These are phyloP conservation scores for Fusarium incarnatum DNA, from an alignment of 2,329 filamentous ascomycete species.

Conservation along the genomic window DNA sequence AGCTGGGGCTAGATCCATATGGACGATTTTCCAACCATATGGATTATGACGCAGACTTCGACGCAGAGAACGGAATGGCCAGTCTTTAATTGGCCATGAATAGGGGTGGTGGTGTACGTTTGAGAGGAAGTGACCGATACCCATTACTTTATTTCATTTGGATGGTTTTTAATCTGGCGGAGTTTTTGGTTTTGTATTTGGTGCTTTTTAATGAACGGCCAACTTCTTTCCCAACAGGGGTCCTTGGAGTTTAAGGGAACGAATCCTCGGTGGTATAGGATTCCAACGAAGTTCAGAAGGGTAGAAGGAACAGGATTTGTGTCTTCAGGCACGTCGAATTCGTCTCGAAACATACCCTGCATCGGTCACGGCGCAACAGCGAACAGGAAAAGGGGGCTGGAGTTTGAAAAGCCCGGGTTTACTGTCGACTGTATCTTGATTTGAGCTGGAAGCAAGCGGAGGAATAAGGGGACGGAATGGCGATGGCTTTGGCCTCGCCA, in stretches of 20 bases:
- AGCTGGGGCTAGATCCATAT: conserved; percentile 61
- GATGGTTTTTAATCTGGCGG: conserved; percentile 20
- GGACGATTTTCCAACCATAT: conserved; percentile 40
- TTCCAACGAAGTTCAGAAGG: conserved; percentile 21
- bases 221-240: conserved; percentile 26
- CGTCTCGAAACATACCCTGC: conserved; percentile 47
- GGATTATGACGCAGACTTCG: conserved; percentile 41
- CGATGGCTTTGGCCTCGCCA: not conserved
- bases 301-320: conserved; percentile 30
- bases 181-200: conserved; percentile 15
- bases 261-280: conserved; percentile 19
- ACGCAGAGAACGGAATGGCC: conserved; percentile 51
- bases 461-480: conserved; percentile 3
- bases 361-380: conserved; percentile 45
- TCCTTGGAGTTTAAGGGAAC: conserved; percentile 37
- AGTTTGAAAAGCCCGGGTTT: conserved; percentile 38
- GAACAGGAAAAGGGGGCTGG: conserved; percentile 31
- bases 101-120: conserved; percentile 15
- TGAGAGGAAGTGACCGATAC: conserved; percentile 36
- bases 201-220: conserved; percentile 16
- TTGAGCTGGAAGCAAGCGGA: conserved; percentile 1
- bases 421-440: conserved; percentile 16
- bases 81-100: conserved; percentile 46
- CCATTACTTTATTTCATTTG: conserved; percentile 26
- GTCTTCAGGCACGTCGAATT: conserved; percentile 36